phyloP scores from a whole-genome alignment of 257 asterid species.

The Solanum pinnatisectum region DNA sequence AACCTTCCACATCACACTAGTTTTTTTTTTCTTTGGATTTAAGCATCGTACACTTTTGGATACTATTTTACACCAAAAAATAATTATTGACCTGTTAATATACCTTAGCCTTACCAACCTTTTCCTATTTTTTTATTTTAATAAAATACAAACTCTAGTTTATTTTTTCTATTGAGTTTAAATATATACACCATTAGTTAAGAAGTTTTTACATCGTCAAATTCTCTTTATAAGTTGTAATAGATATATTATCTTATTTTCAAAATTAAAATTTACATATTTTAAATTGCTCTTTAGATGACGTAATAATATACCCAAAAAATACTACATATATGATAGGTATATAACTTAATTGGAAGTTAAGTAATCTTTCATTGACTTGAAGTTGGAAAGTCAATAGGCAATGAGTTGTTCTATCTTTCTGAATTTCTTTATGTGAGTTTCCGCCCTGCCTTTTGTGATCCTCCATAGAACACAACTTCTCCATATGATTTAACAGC shows the following conservation, averaged over 20 bases:
- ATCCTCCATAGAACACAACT: neutral
- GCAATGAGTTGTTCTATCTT: neutral
- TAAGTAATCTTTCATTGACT: too few species aligned
- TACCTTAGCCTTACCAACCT: neutral
- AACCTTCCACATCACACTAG: neutral
- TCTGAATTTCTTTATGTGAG: neutral
- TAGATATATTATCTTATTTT: neutral
- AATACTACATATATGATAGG: too few species aligned
- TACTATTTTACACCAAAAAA: neutral
- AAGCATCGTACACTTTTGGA: neutral
- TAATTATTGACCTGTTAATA: neutral
- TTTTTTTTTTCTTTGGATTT: neutral
- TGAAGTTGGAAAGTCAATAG: too few species aligned
- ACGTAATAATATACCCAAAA: too few species aligned
- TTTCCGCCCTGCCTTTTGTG: neutral
- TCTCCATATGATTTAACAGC: neutral
- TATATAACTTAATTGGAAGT: too few species aligned
- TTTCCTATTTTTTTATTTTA: neutral
- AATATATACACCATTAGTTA: neutral
- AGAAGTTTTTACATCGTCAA: neutral
- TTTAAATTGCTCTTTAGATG: too few species aligned
- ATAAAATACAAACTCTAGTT: neutral
- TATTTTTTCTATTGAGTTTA: neutral
- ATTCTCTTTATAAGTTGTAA: neutral
- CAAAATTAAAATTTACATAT: neutral